Evolutionary conservation across 495 filamentous ascomycete genomes (phyloP), one percentile per base, ranked within the genome.

Genomic region (Xylaria bambusicola): DNA sequence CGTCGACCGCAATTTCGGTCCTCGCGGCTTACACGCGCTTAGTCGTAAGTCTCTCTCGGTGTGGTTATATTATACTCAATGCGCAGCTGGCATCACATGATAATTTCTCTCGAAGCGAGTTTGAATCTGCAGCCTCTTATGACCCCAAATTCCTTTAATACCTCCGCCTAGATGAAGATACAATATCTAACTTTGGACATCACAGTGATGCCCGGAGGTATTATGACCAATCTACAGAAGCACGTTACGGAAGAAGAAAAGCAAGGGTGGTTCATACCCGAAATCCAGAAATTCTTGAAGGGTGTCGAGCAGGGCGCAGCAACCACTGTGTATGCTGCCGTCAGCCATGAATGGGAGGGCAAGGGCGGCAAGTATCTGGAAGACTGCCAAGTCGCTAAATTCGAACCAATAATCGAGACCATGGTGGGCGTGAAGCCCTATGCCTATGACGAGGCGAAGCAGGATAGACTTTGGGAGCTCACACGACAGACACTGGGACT

Each of bases 301-400:
- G 73, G 66, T 15, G 29, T 62, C 17, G 75, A 73, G 45, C 79
- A 83, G 49, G 79, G 76, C 1, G 78, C 76, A 29, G 76, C 79
- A 7, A 83, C 79, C 21, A 76, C 70, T 12, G 68, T 83, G 7
- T 69, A 66, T 50, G 78, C 73, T 33, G 74, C 78, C 27, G 56
- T 78, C 6, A 65, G 69, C 0, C 74, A 65, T 50, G 74, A 73
- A 23, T 64, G 50, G 40, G 66, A 69, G 54, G 66, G 64, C 0
- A 58, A 67, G 18, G 78, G 77, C 29, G 75, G 79, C 0, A 60
- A 71, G 18, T 78, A 78, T 64, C 58, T 83, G 13, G 72, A 74
- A 38, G 70, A 76, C 18, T 62, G 60, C 15, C 26, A n/a, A 23
- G 31, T 69, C 55, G 67, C 71, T 8, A 12, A 36, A 6, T 44